Evolutionary conservation across 2,329 filamentous ascomycete species (phyloP), one percentile per base, ranked within the genome.

Genomic region (Tolypocladium cylindrosporum): DNA sequence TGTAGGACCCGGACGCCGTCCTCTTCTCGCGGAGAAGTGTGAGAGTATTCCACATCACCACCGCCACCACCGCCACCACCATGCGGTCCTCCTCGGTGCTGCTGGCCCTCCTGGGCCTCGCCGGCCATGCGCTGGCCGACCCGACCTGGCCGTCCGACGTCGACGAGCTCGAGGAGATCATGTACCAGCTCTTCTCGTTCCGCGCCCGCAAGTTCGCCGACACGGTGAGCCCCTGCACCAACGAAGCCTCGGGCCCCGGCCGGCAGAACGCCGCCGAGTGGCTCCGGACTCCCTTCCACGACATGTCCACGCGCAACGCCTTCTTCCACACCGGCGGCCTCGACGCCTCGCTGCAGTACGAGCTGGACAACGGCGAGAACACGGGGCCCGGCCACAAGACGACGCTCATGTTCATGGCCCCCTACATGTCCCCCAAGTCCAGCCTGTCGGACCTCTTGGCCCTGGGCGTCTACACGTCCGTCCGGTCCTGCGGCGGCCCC

Each of bases 121-220:
- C 69, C 54, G 61, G 69, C 59, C 56, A 54, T 21, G 66, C 66
- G 54, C 60, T 62, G 53, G 77, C 81, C 31, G 77, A 80, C 61
- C 80, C 79, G 39, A 86, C 82, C 64, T 87, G 84, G 84, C 84
- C 84, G 2, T 78, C 81, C 2, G 65, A 75, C 14, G 77, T 77
- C 21, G 84, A 87, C 64, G 83, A 86, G 66, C 71, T 87, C 59
- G 84, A 87, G 68, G 83, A 85, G 67, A 79, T 86, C 62, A 81
- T 86, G 74, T 84, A 79, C 65, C 79, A 86, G 63, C 78, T 80
- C 56, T 72, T 75, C 40, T 82, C 81, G 3, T 81, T 83, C 64
- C 73, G 76, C 52, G 75, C 77, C 39, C 76, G 82, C 61, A 76
- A 79, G 45, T 85, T 87, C 66, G 77, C 81, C 52, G 76, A 78